phyloP scores from a whole-genome alignment of 2,329 filamentous ascomycete species.

The Alternaria alternata region DNA sequence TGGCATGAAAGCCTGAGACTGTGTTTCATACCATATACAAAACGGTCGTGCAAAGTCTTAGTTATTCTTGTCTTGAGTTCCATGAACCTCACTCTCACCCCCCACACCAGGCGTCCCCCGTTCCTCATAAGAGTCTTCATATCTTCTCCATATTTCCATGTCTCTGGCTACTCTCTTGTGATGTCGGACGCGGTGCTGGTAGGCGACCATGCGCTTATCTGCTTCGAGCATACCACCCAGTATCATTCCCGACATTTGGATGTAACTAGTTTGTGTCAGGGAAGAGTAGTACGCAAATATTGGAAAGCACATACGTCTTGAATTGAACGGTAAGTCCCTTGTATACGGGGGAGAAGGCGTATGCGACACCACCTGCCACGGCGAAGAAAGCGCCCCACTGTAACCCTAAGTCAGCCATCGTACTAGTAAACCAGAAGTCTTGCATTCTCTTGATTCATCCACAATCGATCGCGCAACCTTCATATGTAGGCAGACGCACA shows the following conservation, averaged over 20 bases:
- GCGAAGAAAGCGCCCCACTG: slow-evolving; percentile 74
- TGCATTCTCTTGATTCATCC: too few relatives aligned
- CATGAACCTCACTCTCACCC: slow-evolving; percentile 41
- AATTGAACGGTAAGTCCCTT: slow-evolving; percentile 59
- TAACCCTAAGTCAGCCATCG: not conserved
- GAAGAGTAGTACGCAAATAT: not conserved
- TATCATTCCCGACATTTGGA: slow-evolving; percentile 89
- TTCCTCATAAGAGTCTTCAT: slow-evolving; percentile 67
- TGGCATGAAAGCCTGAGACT: not conserved
- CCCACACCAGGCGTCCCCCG: slow-evolving; percentile 48
- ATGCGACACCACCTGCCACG: slow-evolving; percentile 68
- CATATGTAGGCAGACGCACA: too few relatives aligned
- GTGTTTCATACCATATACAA: not conserved
- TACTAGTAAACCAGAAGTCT: not conserved
- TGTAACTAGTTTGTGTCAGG: slow-evolving; percentile 63
- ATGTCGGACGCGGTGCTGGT: slow-evolving; percentile 71
- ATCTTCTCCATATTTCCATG: slow-evolving; percentile 72
- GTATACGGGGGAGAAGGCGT: slow-evolving; percentile 74
- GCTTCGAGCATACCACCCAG: slow-evolving; percentile 79
- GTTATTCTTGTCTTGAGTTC: slow-evolving; percentile 14
- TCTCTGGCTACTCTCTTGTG: slow-evolving; percentile 70
- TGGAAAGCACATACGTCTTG: slow-evolving; percentile 37
- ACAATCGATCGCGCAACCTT: not conserved
- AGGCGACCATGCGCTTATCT: slow-evolving; percentile 71
- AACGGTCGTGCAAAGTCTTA: not conserved